Conservation (phyloP, 208 protist genomes). For the Spongospora subterranea region DNA sequence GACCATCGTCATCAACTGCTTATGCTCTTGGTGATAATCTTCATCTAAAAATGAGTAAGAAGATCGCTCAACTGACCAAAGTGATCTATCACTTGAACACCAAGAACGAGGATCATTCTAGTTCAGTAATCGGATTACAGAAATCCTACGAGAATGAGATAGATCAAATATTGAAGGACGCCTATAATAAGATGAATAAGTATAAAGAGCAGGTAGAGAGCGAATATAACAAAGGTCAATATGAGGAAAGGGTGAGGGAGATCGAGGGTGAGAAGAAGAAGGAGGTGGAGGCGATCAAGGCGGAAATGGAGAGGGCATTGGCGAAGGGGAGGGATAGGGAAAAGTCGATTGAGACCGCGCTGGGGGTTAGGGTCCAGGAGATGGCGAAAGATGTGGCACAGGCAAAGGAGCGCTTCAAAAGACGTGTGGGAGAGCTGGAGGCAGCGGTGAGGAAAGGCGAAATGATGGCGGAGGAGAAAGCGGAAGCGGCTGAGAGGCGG, state of each 20-base stretch:
- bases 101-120: constrained; percentile 89
- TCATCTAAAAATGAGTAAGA: constrained; percentile 92
- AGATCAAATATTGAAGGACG: constrained; percentile 79
- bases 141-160: constrained; percentile 83
- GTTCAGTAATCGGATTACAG: constrained; percentile 77
- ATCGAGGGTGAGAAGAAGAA: constrained; percentile 40
- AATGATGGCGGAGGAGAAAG: not conserved
- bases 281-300: constrained; percentile 55
- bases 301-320: constrained; percentile 3
- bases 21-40: too few relatives aligned
- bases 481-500: constrained; percentile 12
- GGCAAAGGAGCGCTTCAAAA: constrained; percentile 8
- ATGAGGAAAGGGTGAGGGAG: constrained; percentile 15
- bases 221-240: not conserved
- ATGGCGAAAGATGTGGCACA: not conserved
- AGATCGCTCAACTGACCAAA: constrained; percentile 94
- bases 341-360: not conserved
- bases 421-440: constrained; percentile 54
- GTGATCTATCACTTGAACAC: constrained; percentile 95
- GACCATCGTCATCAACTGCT: too few relatives aligned
- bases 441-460: constrained; percentile 59
- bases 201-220: constrained; percentile 73
- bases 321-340: constrained; percentile 24
- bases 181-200: constrained; percentile 71
- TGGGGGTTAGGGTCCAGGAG: not conserved